Evolutionary conservation across 2,329 filamentous ascomycete species (phyloP).

Genomic region (Uncinocarpus reesii): DNA sequence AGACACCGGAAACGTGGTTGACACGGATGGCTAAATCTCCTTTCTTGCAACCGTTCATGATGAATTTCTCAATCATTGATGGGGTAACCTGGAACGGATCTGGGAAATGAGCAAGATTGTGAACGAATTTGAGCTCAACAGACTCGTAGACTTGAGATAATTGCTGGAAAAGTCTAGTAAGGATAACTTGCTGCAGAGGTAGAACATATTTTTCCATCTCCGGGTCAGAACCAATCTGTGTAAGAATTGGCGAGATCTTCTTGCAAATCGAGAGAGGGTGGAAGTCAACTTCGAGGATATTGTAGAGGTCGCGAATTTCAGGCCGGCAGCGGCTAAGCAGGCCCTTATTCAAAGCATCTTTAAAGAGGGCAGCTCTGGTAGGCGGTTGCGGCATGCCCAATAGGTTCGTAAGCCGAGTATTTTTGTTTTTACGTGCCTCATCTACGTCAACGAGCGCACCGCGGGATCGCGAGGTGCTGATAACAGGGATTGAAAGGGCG

Average conservation of each 20-base stretch:
- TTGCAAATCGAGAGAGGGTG: constrained; percentile 97
- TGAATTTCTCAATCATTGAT: constrained; percentile 96
- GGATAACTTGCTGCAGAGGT: constrained; percentile 94
- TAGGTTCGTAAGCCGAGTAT: constrained; percentile 89
- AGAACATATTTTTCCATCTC: constrained; percentile 97
- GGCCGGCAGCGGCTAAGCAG: constrained; percentile 84
- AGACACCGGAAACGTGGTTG: constrained; percentile 85
- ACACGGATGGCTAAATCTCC: constrained; percentile 92
- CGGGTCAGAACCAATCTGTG: constrained; percentile 81
- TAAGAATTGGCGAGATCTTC: constrained; percentile 93
- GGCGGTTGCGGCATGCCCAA: constrained; percentile 86
- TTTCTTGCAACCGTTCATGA: constrained; percentile 99
- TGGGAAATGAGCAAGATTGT: constrained; percentile 88
- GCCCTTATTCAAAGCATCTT: constrained; percentile 89
- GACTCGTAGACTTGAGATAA: constrained; percentile 98
- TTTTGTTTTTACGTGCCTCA: constrained; percentile 97
- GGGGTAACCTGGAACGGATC: constrained; percentile 89
- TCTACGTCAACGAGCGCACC: constrained; percentile 95
- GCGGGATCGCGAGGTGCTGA: constrained; percentile 92
- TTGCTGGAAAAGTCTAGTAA: constrained; percentile 97
- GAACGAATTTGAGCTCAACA: constrained; percentile 85
- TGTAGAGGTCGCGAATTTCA: constrained; percentile 94
- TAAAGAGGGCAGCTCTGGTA: constrained; percentile 83
- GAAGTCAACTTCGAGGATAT: constrained; percentile 98
- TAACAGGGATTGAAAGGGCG: constrained; percentile 94